Conservation (phyloP, 2,329 filamentous ascomycete genomes). For the Coniochaeta ligniaria region DNA sequence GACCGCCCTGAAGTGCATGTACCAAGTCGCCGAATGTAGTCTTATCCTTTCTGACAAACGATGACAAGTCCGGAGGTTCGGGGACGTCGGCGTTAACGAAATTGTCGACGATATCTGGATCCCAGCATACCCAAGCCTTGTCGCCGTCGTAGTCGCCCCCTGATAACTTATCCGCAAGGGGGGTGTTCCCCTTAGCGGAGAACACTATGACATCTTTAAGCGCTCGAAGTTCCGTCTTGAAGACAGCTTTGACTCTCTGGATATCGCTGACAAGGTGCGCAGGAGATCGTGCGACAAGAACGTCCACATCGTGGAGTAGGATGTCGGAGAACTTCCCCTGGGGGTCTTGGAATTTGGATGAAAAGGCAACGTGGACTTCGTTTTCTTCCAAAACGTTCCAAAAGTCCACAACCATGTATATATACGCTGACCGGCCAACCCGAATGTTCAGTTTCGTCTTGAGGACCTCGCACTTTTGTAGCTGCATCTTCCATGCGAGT, state of each 20-base stretch:
- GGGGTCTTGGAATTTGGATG: slow-evolving; percentile 51
- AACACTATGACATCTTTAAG: slow-evolving; percentile 80
- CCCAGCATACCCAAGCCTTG: slow-evolving; percentile 72
- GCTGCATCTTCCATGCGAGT: slow-evolving; percentile 37
- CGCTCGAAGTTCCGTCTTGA: slow-evolving; percentile 51
- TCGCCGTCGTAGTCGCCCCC: slow-evolving; percentile 82
- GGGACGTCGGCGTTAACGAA: slow-evolving; percentile 56
- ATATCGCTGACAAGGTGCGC: slow-evolving; percentile 66
- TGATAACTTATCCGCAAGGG: slow-evolving; percentile 64
- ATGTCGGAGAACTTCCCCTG: slow-evolving; percentile 45
- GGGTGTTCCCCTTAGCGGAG: slow-evolving; percentile 48
- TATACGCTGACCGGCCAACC: slow-evolving; percentile 52
- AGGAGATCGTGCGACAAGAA: slow-evolving; percentile 63
- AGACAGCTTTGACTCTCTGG: slow-evolving; percentile 57
- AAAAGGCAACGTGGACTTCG: slow-evolving; percentile 64
- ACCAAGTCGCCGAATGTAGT: slow-evolving; percentile 38
- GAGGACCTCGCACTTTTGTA: slow-evolving; percentile 44
- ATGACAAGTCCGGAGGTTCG: slow-evolving; percentile 32
- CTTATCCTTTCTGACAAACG: slow-evolving; percentile 41
- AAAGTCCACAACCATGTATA: slow-evolving; percentile 65
- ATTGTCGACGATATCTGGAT: slow-evolving; percentile 54
- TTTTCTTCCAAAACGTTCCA: slow-evolving; percentile 49
- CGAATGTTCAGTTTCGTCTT: slow-evolving; percentile 51
- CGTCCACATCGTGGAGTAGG: slow-evolving; percentile 46
- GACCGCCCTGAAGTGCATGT: slow-evolving; percentile 2